Percentiles rank a stretch among this genome's conserved stretches.
Evolutionary conservation across 495 filamentous ascomycete genomes (phyloP).

Genomic region (Darksidea phi): DNA sequence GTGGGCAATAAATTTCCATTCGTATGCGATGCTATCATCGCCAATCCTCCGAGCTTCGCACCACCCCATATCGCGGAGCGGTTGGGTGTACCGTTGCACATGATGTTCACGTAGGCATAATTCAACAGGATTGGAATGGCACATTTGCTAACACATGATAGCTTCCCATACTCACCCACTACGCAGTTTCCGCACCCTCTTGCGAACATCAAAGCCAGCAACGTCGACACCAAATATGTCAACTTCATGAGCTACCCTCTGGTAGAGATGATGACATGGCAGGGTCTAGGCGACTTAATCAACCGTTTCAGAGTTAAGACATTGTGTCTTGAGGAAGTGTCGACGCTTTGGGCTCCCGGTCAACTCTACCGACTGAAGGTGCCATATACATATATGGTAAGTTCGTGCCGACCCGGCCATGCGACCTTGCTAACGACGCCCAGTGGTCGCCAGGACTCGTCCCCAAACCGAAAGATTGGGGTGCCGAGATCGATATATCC

Average conservation of each 20-base stretch:
- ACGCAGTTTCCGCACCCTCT: constrained; percentile 44
- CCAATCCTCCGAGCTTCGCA: constrained; percentile 44
- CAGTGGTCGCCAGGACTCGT: constrained; percentile 43
- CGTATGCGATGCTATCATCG: constrained; percentile 46
- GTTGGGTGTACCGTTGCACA: constrained; percentile 44
- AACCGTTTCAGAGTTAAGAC: constrained; percentile 42
- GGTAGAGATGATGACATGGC: constrained; percentile 52
- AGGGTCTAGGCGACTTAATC: constrained; percentile 44
- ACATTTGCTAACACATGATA: constrained; percentile 13
- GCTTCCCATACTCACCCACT: constrained; percentile 44
- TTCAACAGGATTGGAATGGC: not conserved
- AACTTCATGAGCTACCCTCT: constrained; percentile 75
- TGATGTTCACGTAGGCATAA: constrained; percentile 44
- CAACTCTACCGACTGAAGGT: constrained; percentile 44
- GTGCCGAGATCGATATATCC: constrained; percentile 43
- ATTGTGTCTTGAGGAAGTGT: constrained; percentile 39
- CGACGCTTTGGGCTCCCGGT: constrained; percentile 44
- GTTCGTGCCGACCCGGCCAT: not conserved
- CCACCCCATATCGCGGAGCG: constrained; percentile 45
- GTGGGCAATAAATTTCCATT: constrained; percentile 40
- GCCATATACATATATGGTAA: constrained; percentile 43
- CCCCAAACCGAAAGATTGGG: constrained; percentile 46
- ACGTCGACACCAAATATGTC: constrained; percentile 52
- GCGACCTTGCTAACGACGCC: not conserved
- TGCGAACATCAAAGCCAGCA: constrained; percentile 46